Evolutionary conservation across 1,284 basidiomycete genomes (phyloP), one percentile per base, ranked within the genome.

Genomic region (Ustilago cynodontis): DNA sequence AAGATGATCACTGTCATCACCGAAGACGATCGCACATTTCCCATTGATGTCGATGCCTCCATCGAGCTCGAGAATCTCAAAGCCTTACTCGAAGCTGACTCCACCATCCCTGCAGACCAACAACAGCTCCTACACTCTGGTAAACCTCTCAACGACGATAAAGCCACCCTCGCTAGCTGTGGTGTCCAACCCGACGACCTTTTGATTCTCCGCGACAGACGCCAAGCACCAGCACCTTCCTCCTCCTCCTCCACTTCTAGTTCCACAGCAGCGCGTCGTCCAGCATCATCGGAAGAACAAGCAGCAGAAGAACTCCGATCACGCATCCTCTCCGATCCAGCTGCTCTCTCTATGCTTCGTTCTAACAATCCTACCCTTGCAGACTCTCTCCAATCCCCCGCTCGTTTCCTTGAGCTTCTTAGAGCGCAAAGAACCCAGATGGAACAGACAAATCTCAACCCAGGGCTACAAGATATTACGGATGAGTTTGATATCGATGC

Each of bases 301-400:
- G 94, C 95, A 78, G 88, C 93, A 28, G 96, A 98, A 86, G 92
- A 92, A 88, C 93, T 95, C 91, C 90, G 95, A 11, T 87, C 94
- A 26, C 94, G 95, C 80, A 86, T 96, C 18, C 88, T 98, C 16
- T 92, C 93, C 3, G 91, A 98, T 86, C 93, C 94, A 0, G 82
- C 88, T 0, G 87, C 97, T 33, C 92, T 98, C 91, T 86, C 88
- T 4, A 90, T 94, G 82, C 86, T 98, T 13, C 91, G 89, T 61
- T 87, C 90, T 55, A 71, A 66, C 59, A 77, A 82, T 18, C 82
- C 80, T 3, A 57, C 66, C 8, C 54, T 79, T 7, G 77, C 80
- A 29, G 72, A 74, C 77, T 2, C 71, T 58, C 16, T 10, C 13
- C 18, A 24, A 49, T 28, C 63, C 63, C 10, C 53, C 0, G 26